Evolutionary conservation across 176 grass and related monocot species (phyloP).

Genomic region (Triticum timopheevii): DNA sequence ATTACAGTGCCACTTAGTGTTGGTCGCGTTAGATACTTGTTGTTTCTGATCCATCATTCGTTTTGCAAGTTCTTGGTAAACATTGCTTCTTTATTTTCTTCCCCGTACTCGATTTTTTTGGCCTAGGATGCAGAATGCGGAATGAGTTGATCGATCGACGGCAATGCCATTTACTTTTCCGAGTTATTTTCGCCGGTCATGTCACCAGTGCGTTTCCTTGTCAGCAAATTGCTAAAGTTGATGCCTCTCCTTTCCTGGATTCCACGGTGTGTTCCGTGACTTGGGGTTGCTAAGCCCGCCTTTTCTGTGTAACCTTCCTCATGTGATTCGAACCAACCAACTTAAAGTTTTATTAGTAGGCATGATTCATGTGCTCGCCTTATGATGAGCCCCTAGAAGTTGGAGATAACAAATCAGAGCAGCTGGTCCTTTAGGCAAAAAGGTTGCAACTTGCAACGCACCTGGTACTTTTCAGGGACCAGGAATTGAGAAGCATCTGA

Average conservation of each 20-base stretch:
- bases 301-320: slow-evolving; percentile 50
- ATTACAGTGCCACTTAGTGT: slow-evolving; percentile 14
- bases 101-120: background rate
- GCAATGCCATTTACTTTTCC: slow-evolving; percentile 39
- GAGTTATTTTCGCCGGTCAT: slow-evolving; percentile 34
- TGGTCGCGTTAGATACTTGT: background rate
- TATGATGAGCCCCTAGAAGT: slow-evolving; percentile 50
- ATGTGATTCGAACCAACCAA: slow-evolving; percentile 83
- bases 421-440: slow-evolving; percentile 22
- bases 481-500: slow-evolving; percentile 18
- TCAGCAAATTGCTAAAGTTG: slow-evolving; percentile 56
- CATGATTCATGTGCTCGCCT: slow-evolving; percentile 56
- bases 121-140: background rate
- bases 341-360: slow-evolving; percentile 47
- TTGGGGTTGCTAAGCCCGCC: slow-evolving; percentile 47
- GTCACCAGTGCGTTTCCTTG: slow-evolving; percentile 45
- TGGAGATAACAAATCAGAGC: slow-evolving; percentile 29
- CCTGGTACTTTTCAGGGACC: slow-evolving; percentile 34
- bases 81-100: background rate
- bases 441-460: slow-evolving; percentile 29
- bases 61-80: background rate
- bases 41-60: background rate
- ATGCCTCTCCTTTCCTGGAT: slow-evolving; percentile 50
- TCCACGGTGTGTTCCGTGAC: slow-evolving; percentile 55
- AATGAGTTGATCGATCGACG: slow-evolving; percentile 31